phyloP scores from a whole-genome alignment of 257 asterid species.

The Lithospermum erythrorhizon region DNA sequence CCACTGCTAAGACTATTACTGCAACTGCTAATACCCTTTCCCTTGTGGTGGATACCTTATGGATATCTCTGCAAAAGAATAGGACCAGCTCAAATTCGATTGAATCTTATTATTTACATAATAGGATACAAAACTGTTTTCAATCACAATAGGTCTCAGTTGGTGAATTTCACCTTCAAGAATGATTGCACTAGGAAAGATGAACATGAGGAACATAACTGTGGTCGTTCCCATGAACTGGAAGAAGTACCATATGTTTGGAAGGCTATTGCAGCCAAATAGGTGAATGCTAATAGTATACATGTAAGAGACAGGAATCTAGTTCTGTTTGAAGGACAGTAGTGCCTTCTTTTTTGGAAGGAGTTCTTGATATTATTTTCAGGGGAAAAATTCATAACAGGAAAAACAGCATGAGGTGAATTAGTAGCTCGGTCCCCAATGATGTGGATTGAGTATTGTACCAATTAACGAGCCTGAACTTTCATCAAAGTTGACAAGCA shows the following conservation, averaged over 20 bases:
- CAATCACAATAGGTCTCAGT: background rate
- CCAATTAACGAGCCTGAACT: slow-evolving; percentile 38
- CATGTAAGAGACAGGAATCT: slow-evolving; percentile 54
- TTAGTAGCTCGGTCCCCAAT: slow-evolving; percentile 72
- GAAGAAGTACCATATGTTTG: slow-evolving; percentile 85
- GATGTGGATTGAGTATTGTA: slow-evolving; percentile 40
- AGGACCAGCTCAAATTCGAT: background rate
- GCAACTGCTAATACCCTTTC: slow-evolving; percentile 57
- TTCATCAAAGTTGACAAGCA: slow-evolving; percentile 71
- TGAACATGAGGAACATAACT: slow-evolving; percentile 82
- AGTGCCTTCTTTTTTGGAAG: too few species aligned
- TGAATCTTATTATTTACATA: background rate
- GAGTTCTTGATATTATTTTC: slow-evolving; percentile 71
- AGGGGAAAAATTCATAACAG: slow-evolving; percentile 79
- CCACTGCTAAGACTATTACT: slow-evolving; percentile 67
- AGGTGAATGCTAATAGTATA: slow-evolving; percentile 43
- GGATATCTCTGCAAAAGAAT: slow-evolving; percentile 57
- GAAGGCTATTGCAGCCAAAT: slow-evolving; percentile 60
- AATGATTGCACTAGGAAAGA: slow-evolving; percentile 78
- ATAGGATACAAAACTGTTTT: background rate
- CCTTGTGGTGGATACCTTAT: slow-evolving; percentile 35
- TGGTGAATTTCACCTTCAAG: slow-evolving; percentile 47
- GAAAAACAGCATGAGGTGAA: slow-evolving; percentile 76
- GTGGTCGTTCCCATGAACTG: slow-evolving; percentile 94
- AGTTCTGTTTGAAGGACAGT: slow-evolving; percentile 38